Evolutionary conservation across 1,284 basidiomycete genomes (phyloP).

Genomic region (Cryptococcus jaspeensis): DNA sequence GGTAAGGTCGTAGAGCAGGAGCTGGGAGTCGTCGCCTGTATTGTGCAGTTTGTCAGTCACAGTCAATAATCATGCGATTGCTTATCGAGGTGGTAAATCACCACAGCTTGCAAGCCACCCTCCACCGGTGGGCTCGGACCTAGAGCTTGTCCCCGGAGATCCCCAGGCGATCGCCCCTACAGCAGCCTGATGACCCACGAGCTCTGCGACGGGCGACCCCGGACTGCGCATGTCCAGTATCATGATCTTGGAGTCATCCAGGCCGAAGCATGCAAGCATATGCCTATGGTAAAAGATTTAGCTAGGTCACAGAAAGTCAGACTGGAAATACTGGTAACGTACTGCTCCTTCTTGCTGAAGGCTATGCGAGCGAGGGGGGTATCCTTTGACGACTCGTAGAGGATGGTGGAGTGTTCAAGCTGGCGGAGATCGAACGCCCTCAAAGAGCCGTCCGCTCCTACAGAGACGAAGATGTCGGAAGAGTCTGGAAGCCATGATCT

Average conservation of each 20-base stretch:
- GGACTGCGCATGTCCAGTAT: constrained; percentile 93
- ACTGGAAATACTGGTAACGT: constrained; percentile 5
- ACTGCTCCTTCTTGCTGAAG: constrained; percentile 57
- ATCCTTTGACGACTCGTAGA: constrained; percentile 81
- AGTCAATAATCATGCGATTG: not conserved
- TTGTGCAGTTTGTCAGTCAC: not conserved
- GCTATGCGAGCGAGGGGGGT: constrained; percentile 79
- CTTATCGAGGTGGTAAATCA: constrained; percentile 48
- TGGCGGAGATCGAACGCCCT: constrained; percentile 95
- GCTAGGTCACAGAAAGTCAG: not conserved
- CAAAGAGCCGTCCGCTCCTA: constrained; percentile 94
- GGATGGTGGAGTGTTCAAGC: constrained; percentile 95
- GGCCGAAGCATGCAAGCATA: constrained; percentile 50
- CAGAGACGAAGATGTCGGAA: constrained; percentile 96
- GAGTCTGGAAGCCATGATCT: constrained; percentile 94
- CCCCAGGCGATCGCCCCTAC: constrained; percentile 88
- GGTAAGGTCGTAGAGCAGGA: constrained; percentile 81
- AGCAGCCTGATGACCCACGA: constrained; percentile 67
- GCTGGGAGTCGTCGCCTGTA: constrained; percentile 84
- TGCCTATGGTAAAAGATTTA: constrained; percentile 29
- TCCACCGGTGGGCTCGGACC: constrained; percentile 57
- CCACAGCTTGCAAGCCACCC: constrained; percentile 81
- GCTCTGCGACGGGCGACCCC: constrained; percentile 86
- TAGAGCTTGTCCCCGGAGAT: constrained; percentile 47
- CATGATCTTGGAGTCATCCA: constrained; percentile 81